Evolutionary conservation across 179 eudicot species (phyloP).

Genomic region (Gypsophila paniculata): DNA sequence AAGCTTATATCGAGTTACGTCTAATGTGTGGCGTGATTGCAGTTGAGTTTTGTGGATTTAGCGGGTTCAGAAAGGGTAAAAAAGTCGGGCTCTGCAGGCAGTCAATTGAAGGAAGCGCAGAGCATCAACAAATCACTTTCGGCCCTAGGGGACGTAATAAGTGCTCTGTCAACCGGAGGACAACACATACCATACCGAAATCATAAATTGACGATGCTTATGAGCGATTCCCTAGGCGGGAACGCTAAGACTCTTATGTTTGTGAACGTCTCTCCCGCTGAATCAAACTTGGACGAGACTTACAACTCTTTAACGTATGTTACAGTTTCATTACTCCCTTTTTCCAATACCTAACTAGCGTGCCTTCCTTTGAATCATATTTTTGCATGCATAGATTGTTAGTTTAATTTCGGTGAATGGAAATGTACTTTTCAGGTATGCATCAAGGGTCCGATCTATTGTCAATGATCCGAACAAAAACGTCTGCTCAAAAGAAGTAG

Average conservation of each 20-base stretch:
- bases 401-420: no score
- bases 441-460: constrained; percentile 94
- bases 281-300: constrained; percentile 91
- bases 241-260: constrained; percentile 98
- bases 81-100: constrained; percentile 74
- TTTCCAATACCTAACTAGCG: neutral
- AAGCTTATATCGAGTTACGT: neutral
- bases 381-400: no score
- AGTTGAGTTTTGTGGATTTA: constrained; percentile 89
- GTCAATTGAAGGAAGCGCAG: constrained; percentile 92
- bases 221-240: constrained; percentile 99
- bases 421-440: constrained; percentile 66
- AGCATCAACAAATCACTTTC: constrained; percentile 97
- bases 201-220: constrained; percentile 94
- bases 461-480: constrained; percentile 94
- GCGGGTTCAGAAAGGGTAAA: constrained; percentile 94
- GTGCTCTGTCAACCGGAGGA: constrained; percentile 77
- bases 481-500: constrained; percentile 91
- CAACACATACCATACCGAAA: constrained; percentile 95
- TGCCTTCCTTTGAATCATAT: neutral
- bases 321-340: neutral
- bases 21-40: constrained; percentile 21
- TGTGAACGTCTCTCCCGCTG: constrained; percentile 91
- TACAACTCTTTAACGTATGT: constrained; percentile 87
- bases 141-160: constrained; percentile 95